Evolutionary conservation across 176 grass and related monocot species (phyloP), one percentile per base, ranked within the genome.

Genomic region (Dendrocalamus sinicus): DNA sequence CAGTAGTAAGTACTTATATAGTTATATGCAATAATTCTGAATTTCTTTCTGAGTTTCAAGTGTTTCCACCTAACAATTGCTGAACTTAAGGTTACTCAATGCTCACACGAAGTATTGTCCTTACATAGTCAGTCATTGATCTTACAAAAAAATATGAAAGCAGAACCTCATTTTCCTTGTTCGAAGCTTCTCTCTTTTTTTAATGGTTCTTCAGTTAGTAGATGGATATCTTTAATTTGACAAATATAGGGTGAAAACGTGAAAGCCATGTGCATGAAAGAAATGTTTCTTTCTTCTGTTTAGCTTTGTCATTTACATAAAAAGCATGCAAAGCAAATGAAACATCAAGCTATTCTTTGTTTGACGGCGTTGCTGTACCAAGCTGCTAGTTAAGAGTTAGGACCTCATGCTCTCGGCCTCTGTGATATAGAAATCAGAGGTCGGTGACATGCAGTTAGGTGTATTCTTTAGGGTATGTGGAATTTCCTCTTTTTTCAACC

Each of bases 1-100:
- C 37, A 90, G 78, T 86, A 90, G 86, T 86, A 86, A 90, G 79
- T 63, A 72, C 22, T 73, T 72, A 19, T 59, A 76, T 63, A 72
- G 15, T 73, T 72, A 19, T 59, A 76, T 86, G 79, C 72, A 72
- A 76, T 86, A 51, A 53, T 72, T 78, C 47, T 58, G 45, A 80
- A 64, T 67, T 26, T 5, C 4, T 43, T 53, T 79, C 15, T 55
- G 72, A 24, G 30, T 75, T 61, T 37, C 2, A 54, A 41, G 14
- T 75, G 58, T 48, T 74, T 32, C 35, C 45, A 35, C 43, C 17
- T 22, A 81, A 78, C 75, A 62, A 78, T 78, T 17, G 6, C 72
- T 37, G 28, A 53, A 45, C 35, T 61, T 22, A 43, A 5, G 39
- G 37, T 44, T 78, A 7, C 22, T 28, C 8, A 9, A 10, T 8